Base-by-base conservation (phyloP, 2,329 filamentous ascomycete species). In the Xylariaceae sp. region DNA sequence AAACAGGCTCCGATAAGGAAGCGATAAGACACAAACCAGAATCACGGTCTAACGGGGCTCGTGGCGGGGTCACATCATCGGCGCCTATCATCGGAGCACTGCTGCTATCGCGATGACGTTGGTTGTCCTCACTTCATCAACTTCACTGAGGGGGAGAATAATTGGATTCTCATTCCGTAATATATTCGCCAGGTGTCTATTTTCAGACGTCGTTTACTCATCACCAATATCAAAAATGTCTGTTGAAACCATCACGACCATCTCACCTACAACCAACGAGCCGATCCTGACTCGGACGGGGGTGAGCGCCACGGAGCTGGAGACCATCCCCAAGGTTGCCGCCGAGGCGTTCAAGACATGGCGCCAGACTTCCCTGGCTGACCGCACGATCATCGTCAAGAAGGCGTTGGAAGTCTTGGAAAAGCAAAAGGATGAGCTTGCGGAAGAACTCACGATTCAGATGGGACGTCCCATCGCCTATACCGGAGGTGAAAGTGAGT, bases 401-500 rank as follows among this genome's bases (percentile, higher is more conserved):
- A 90, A 88, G 69, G 92, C 92, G 1, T 77, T 97, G 50, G 82
- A 87, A 63, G 75, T 90, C 3, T 79, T 97, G 34, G 75, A 77
- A 13, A 82, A 85, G 53, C 87, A 85, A 72, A 83, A 92, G 74
- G 88, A 94, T 85, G 88, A 86, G 63, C 80, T 97, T 39, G 92
- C 88, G 4, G 82, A 85, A 66, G 92, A 97, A 73, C 78, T 97
- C 61, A 97, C 92, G 0, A 87, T 90, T 72, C 92, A 97, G 78
- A 97, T 97, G 92, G 93, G 93, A 48, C 83, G 93, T 17, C 93
- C 93, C 39, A 96, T 97, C 69, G 83, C 88, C 44, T 97, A 93
- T 74, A 89, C 90, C 0, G 86, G 82, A 51, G 91, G 86, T 67
- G 93, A 97, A 77, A 67, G 70, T 71, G 63, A 60, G 50, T 15